A percentile compares a stretch with the other conserved stretches of the same genome.
These are phyloP conservation scores for Dendrobium catenatum DNA, from an alignment of 106 monocot genomes.

Conservation along the genomic window DNA sequence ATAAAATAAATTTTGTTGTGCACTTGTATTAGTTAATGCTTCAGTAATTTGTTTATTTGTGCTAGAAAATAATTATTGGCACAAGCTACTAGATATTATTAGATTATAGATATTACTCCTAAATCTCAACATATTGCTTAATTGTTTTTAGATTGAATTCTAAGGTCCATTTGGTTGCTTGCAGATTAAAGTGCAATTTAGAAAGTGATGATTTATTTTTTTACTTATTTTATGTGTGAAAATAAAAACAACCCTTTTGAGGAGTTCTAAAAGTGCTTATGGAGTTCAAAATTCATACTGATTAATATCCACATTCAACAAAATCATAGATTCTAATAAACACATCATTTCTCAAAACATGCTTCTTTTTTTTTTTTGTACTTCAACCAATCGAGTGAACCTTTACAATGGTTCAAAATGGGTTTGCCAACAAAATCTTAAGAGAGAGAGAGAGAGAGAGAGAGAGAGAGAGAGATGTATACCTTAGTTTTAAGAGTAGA, in stretches of 20 bases:
- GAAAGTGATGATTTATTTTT: background rate
- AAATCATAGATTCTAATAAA: too few species aligned
- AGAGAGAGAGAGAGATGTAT: background rate
- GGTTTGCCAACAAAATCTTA: too few species aligned
- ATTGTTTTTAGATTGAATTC: background rate
- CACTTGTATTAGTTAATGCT: background rate
- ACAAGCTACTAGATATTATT: background rate
- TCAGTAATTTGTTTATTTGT: background rate
- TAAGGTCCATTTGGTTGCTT: background rate
- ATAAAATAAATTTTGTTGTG: too few species aligned
- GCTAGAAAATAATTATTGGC: background rate
- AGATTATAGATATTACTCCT: background rate
- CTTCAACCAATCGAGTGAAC: too few species aligned
- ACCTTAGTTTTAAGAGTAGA: conserved; percentile 62
- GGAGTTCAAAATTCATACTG: too few species aligned
- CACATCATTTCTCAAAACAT: too few species aligned
- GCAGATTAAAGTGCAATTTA: background rate
- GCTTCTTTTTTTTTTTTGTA: too few species aligned
- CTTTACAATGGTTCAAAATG: too few species aligned
- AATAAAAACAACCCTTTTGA: too few species aligned
- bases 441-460: background rate
- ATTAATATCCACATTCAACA: too few species aligned
- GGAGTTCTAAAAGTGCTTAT: too few species aligned
- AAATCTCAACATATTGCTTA: background rate
- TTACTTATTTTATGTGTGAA: background rate